phyloP scores from a whole-genome alignment of 176 grass and related monocot genomes.

The Cenchrus purpureus region DNA sequence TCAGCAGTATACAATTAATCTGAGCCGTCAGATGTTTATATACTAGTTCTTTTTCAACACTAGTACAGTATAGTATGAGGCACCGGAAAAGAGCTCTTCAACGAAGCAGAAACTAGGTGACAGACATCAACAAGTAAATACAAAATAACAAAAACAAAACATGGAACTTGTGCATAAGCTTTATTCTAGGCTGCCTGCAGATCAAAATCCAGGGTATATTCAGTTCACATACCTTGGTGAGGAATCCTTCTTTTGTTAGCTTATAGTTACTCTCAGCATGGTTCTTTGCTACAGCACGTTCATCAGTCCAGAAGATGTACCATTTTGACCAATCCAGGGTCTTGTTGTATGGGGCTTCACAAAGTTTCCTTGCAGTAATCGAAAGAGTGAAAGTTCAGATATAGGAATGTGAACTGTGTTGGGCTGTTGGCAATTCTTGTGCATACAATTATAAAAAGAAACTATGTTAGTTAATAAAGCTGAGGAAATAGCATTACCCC shows the following conservation, averaged over 20 bases:
- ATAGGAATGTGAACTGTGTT: neutral
- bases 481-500: slow-evolving; percentile 55
- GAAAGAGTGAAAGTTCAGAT: slow-evolving; percentile 31
- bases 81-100: no score
- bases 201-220: slow-evolving; percentile 4
- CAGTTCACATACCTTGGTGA: slow-evolving; percentile 75
- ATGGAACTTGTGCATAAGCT: neutral
- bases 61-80: no score
- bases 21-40: no score
- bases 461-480: slow-evolving; percentile 20
- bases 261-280: slow-evolving; percentile 96
- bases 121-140: neutral
- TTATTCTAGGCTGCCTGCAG: neutral
- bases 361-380: slow-evolving; percentile 75
- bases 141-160: slow-evolving; percentile 1
- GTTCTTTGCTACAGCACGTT: slow-evolving; percentile 91
- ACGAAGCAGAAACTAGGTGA: slow-evolving; percentile 8
- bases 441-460: neutral
- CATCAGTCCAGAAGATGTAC: slow-evolving; percentile 97
- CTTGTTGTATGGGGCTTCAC: slow-evolving; percentile 87
- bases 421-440: slow-evolving; percentile 7
- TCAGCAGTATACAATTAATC: no score
- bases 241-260: slow-evolving; percentile 81
- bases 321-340: slow-evolving; percentile 99
- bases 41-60: no score